phyloP scores from a whole-genome alignment of 306 rosid genomes.

The Prinsepia uniflora region DNA sequence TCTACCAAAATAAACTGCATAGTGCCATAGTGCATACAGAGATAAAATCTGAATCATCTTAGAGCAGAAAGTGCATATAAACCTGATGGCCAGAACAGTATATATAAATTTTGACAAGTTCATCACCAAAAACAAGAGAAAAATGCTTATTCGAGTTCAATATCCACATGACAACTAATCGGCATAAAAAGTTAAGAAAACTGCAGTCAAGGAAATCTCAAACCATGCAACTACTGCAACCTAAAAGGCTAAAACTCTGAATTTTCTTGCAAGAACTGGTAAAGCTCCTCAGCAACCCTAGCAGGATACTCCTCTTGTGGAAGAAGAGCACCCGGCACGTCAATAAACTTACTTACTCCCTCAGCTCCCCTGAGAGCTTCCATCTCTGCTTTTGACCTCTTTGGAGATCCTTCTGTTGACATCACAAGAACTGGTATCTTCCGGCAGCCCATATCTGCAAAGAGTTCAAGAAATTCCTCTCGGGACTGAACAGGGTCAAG shows the following conservation, averaged over 20 bases:
- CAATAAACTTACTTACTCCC: slow-evolving; percentile 86
- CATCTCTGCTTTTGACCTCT: slow-evolving; percentile 95
- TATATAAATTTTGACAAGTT: background rate
- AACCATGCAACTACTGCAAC: slow-evolving; percentile 16
- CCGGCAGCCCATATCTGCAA: slow-evolving; percentile 63
- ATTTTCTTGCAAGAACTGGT: slow-evolving; percentile 63
- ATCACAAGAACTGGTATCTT: slow-evolving; percentile 64
- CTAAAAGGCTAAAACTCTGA: slow-evolving; percentile 13
- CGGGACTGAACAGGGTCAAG: slow-evolving; percentile 83
- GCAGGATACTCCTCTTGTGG: slow-evolving; percentile 93
- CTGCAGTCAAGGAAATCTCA: background rate
- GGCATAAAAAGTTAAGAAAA: background rate
- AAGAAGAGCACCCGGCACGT: slow-evolving; percentile 90
- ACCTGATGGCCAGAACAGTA: background rate
- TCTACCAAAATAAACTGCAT: background rate
- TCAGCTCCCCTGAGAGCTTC: slow-evolving; percentile 81
- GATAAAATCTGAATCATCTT: background rate
- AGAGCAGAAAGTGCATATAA: background rate
- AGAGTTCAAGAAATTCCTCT: slow-evolving; percentile 75
- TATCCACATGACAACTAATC: too few species aligned
- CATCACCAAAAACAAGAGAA: background rate
- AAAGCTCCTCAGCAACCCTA: slow-evolving; percentile 71
- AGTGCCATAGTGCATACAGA: too few species aligned
- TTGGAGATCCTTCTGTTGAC: slow-evolving; percentile 71
- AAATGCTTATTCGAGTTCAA: background rate